Evolutionary conservation across 1,284 basidiomycete genomes (phyloP), one percentile per base, ranked within the genome.

Genomic region (Rhodofomes roseus): DNA sequence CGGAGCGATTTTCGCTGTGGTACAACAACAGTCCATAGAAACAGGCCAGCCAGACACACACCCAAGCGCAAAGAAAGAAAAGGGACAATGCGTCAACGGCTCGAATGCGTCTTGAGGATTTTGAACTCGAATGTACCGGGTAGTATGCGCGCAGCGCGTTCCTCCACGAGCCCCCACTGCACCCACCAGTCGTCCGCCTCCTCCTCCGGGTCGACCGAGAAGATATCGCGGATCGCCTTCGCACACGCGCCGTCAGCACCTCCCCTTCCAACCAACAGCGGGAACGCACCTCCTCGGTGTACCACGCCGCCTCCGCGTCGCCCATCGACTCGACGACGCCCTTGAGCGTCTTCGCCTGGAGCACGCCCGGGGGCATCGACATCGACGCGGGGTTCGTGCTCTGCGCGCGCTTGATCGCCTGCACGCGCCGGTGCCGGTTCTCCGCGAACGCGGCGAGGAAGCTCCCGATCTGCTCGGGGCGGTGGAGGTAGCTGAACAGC

Each of bases 401-500:
- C 50, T 70, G 63, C 20, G 65, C 60, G 31, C 58, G 40, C 29
- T 63, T 52, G 31, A 65, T 62, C 27, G 46, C 43, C 37, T 55
- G 40, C 54, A 70, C 65, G 44, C 70, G 69, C 50, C 25, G 29
- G 37, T 68, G 63, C 25, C 71, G 68, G 12, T 86, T 70, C 57
- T 84, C 81, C 63, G 83, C 77, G 60, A 83, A 77, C 0, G 81
- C 84, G 60, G 74, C 72, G 7, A 86, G 73, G 66, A 85, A 80
- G 31, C 67, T 73, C 0, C 67, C 63, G 63, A 87, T 83, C 62
- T 87, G 84, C 20, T 80, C 79, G n/a, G 71, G 64, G 1, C 71
- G 66, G 54, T 71, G 71, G 3, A 87, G 71, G 66, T 84, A 81
- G 7, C 81, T 79, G 68, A 87, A 85, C 4, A 87, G 71, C 46